Evolutionary conservation across 164 flowering plant species (phyloP).

Genomic region (Vitis rotundifolia): DNA sequence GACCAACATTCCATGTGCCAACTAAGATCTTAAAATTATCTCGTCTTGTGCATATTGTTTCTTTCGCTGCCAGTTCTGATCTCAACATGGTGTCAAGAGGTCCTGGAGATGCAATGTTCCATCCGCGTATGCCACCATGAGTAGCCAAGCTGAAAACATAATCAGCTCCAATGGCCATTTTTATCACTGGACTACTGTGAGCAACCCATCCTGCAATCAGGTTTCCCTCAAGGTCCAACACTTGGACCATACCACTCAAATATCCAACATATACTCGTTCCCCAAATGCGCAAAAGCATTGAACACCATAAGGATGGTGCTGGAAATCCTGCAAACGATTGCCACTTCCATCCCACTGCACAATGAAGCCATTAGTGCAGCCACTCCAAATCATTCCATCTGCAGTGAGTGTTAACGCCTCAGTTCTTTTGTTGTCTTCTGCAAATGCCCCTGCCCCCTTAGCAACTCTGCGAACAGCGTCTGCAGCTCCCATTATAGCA

Average conservation of each 20-base stretch:
- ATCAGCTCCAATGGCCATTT: conserved; percentile 65
- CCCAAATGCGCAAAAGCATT: conserved; percentile 79
- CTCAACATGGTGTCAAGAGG: conserved; percentile 72
- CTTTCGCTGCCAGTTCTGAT: conserved; percentile 66
- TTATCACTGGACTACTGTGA: conserved; percentile 73
- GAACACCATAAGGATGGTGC: conserved; percentile 62
- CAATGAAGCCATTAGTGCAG: conserved; percentile 75
- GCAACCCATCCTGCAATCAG: conserved; percentile 87
- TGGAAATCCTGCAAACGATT: conserved; percentile 71
- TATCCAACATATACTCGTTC: conserved; percentile 85
- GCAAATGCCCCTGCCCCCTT: conserved; percentile 63
- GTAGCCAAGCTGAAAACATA: conserved; percentile 80
- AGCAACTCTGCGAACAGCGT: conserved; percentile 94
- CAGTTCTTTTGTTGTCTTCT: conserved; percentile 77
- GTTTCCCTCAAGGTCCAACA: conserved; percentile 82
- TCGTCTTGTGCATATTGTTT: conserved; percentile 45
- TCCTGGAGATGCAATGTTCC: conserved; percentile 82
- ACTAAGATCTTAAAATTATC: conserved; percentile 64
- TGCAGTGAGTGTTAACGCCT: conserved; percentile 56
- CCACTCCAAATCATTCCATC: conserved; percentile 96
- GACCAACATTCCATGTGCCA: conserved; percentile 99
- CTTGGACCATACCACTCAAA: conserved; percentile 70
- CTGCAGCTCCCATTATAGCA: conserved; percentile 98
- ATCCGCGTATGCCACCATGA: conserved; percentile 98
- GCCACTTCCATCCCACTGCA: conserved; percentile 96